Conservation (phyloP, 176 grass and related monocot species). For the Phoenix roebelenii region DNA sequence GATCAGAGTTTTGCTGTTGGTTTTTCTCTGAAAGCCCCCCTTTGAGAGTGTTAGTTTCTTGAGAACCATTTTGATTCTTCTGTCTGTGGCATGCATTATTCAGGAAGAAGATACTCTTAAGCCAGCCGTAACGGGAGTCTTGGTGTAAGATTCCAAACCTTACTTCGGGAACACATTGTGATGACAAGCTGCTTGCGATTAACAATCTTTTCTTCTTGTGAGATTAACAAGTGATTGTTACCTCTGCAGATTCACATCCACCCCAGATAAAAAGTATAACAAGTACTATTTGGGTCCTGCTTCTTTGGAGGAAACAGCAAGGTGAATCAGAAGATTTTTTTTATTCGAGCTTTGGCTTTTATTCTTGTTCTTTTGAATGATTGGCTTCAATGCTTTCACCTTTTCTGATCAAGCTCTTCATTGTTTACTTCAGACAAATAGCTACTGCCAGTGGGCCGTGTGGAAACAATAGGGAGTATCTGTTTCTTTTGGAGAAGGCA, state of each 20-base stretch:
- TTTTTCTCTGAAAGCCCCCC: not conserved
- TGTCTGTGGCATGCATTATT: not conserved
- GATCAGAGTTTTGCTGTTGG: not conserved
- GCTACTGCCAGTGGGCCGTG: slow-evolving; percentile 32
- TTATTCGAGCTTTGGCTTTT: not conserved
- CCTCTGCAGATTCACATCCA: slow-evolving; percentile 31
- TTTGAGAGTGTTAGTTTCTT: not conserved
- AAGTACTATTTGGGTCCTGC: slow-evolving; percentile 44
- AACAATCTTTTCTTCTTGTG: not conserved
- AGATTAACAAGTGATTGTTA: not conserved
- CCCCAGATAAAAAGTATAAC: slow-evolving; percentile 26
- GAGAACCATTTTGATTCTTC: not conserved
- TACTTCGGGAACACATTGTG: not conserved
- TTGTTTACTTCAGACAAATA: slow-evolving; percentile 25
- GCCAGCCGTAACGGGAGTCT: slow-evolving; percentile 27
- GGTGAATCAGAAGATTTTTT: slow-evolving; percentile 1
- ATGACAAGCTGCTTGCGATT: too few species aligned
- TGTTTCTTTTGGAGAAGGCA: slow-evolving; percentile 32
- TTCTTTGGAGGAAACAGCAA: slow-evolving; percentile 33
- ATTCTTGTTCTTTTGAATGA: too few species aligned
- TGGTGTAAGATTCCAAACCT: slow-evolving; percentile 20
- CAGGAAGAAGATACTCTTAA: slow-evolving; percentile 26
- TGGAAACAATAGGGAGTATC: slow-evolving; percentile 39
- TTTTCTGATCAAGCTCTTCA: too few species aligned
- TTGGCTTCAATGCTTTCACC: too few species aligned